Evolutionary conservation across 148 eudicot genomes (phyloP).

Genomic region (Rhododendron williamsianum): DNA sequence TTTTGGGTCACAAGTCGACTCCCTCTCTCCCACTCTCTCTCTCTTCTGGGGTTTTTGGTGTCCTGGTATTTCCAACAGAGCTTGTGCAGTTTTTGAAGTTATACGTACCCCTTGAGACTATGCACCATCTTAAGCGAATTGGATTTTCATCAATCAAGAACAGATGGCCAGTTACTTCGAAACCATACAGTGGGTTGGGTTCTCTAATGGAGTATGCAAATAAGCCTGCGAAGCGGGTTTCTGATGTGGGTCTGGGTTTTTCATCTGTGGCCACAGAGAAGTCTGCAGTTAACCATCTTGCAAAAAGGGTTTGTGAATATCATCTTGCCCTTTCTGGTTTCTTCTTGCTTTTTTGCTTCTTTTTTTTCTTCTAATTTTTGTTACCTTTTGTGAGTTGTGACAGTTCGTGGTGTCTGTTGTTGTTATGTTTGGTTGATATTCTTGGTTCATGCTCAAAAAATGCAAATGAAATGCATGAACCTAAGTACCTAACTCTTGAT

Average conservation of each 20-base stretch:
- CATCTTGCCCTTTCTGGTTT: background rate
- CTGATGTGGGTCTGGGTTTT: constrained; percentile 12
- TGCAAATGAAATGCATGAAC: background rate
- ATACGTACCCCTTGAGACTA: background rate
- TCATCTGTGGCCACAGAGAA: constrained; percentile 14
- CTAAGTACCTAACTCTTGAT: background rate
- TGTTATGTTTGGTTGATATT: background rate
- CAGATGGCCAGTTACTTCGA: constrained; percentile 6
- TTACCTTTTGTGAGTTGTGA: background rate
- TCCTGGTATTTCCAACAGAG: background rate
- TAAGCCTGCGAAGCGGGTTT: constrained; percentile 11
- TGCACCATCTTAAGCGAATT: constrained; percentile 23
- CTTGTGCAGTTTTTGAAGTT: background rate
- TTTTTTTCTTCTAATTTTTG: background rate
- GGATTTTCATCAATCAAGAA: constrained; percentile 20
- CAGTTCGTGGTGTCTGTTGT: background rate
- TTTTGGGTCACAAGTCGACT: too few species aligned
- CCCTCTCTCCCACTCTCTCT: background rate
- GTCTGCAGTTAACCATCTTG: constrained; percentile 3
- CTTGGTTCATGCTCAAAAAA: background rate
- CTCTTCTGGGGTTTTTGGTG: background rate
- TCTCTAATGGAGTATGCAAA: constrained; percentile 8
- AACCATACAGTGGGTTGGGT: constrained; percentile 10
- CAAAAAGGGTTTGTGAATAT: constrained; percentile 15
- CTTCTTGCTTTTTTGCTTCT: background rate